A percentile compares a stretch with the other conserved stretches of the same genome.
These are phyloP conservation scores for Poronia punctata DNA, from an alignment of 495 filamentous ascomycete genomes.

Conservation along the genomic window DNA sequence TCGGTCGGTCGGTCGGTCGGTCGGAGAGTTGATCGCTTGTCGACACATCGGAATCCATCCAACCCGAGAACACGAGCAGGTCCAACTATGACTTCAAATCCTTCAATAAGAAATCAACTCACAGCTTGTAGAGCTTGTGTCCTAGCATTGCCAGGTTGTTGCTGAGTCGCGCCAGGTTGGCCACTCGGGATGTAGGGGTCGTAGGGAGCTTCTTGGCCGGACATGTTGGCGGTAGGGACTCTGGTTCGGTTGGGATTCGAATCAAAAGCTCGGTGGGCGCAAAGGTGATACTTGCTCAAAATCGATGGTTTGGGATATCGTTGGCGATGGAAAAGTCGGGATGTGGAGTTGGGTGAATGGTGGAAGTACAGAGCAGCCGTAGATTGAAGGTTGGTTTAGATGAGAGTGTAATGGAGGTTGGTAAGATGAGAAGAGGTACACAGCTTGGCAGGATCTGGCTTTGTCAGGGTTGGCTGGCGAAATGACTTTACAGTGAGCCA, in stretches of 20 bases:
- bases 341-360: neutral
- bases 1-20: too few relatives aligned
- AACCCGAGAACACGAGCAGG: slow-evolving; percentile 6
- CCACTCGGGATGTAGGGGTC: slow-evolving; percentile 85
- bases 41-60: slow-evolving; percentile 14
- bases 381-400: slow-evolving; percentile 5
- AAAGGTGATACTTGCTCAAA: neutral
- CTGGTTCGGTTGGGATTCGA: slow-evolving; percentile 10
- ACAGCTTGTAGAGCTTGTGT: slow-evolving; percentile 72
- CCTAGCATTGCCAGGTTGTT: slow-evolving; percentile 41
- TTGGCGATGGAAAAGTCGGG: slow-evolving; percentile 3
- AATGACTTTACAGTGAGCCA: slow-evolving; percentile 1
- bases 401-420: neutral
- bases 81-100: slow-evolving; percentile 13
- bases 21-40: too few relatives aligned
- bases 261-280: slow-evolving; percentile 1
- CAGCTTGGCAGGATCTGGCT: neutral
- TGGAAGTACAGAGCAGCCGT: slow-evolving; percentile 1
- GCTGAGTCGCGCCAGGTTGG: slow-evolving; percentile 31
- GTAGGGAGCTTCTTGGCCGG: slow-evolving; percentile 71
- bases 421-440: neutral
- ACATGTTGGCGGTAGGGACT: slow-evolving; percentile 46
- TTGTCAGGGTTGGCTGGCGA: slow-evolving; percentile 1
- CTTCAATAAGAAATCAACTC: slow-evolving; percentile 35
- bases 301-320: neutral